Percentiles rank a stretch among this genome's conserved stretches.
These are phyloP conservation scores for Fusarium sp. DNA, from an alignment of 2,329 filamentous ascomycete species.

Conservation along the genomic window DNA sequence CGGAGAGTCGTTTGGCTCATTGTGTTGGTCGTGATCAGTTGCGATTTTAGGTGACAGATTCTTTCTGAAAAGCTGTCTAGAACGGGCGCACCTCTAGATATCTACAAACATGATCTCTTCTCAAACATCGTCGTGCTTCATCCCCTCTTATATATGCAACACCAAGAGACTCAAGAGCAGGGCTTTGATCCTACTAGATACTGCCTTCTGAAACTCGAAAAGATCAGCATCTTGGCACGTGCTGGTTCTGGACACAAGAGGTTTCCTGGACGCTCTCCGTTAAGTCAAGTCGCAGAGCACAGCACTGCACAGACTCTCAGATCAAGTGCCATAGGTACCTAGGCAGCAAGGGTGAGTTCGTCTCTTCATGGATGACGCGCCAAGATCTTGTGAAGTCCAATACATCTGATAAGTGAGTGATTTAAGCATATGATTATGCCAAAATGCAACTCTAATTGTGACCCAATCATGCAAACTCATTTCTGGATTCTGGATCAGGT, in stretches of 20 bases:
- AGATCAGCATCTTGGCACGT: conserved; percentile 36
- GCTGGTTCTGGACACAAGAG: not conserved
- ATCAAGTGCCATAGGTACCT: not conserved
- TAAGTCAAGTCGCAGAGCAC: not conserved
- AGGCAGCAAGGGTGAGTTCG: not conserved
- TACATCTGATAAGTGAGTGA: conserved; percentile 6
- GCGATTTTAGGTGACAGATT: not conserved
- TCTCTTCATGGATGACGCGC: not conserved
- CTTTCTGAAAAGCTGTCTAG: not conserved
- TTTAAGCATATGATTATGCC: conserved; percentile 22
- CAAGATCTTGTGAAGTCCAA: conserved; percentile 8
- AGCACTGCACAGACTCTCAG: not conserved
- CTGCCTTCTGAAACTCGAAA: conserved; percentile 21
- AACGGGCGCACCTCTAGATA: not conserved
- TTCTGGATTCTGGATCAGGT: not conserved
- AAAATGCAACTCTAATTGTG: conserved; percentile 15
- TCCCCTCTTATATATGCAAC: conserved; percentile 29
- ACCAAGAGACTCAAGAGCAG: conserved; percentile 16
- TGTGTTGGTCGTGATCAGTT: not conserved
- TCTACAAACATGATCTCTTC: not conserved
- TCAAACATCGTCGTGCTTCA: conserved; percentile 1
- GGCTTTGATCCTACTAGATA: conserved; percentile 16
- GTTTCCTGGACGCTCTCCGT: not conserved
- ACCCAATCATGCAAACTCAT: not conserved
- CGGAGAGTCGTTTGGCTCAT: conserved; percentile 36